Evolutionary conservation across 345 rosid species (phyloP), one percentile per base, ranked within the genome.

Genomic region (Rhizophora apiculata): DNA sequence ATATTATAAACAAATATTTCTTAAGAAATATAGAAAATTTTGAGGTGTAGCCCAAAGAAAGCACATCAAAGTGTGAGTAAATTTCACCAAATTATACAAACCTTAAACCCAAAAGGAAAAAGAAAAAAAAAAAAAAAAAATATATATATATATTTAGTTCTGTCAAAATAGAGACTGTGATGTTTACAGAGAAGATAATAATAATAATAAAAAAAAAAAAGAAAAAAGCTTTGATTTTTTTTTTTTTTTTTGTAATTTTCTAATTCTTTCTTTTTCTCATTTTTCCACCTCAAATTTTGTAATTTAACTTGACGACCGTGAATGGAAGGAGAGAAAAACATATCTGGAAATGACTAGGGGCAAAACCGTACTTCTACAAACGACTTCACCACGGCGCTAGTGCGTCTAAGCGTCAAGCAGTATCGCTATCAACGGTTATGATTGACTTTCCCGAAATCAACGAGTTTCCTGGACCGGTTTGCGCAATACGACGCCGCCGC

Each of bases 381-480:
- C 26, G 30, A 21, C 48, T n/a, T 27, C 31, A 58, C 36, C 13
- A 3, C 68, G 5, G 18, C 15, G 5, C 19, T 3, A 3, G 1
- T 3, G 18, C 19, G 77, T 55, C 64, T 24, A 46, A 68, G 39
- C 29, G 66, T 6, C 22, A 65, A 62, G 29, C 29, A 43, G 29
- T 52, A 24, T 62, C 54, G 59, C 58, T 58, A 68, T 89, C 80
- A 88, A 80, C 88, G 96, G 85, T 90, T 89, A 16, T 37, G 88
- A 82, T 82, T 82, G 68, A 68, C 79, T 73, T 91, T 76, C 39
- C 99, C 99, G 18, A 95, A 86, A 83, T 92, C 97, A 4, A 85
- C 93, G 22, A 92, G 90, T 84, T 96, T 96, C 84, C 89, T 84
- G 8, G 99, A 96, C 65, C 98, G 77, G 71, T 88, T 96, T 5